Evolutionary conservation across 768 basidiomycete species (phyloP).

Genomic region (Mycena rosella): DNA sequence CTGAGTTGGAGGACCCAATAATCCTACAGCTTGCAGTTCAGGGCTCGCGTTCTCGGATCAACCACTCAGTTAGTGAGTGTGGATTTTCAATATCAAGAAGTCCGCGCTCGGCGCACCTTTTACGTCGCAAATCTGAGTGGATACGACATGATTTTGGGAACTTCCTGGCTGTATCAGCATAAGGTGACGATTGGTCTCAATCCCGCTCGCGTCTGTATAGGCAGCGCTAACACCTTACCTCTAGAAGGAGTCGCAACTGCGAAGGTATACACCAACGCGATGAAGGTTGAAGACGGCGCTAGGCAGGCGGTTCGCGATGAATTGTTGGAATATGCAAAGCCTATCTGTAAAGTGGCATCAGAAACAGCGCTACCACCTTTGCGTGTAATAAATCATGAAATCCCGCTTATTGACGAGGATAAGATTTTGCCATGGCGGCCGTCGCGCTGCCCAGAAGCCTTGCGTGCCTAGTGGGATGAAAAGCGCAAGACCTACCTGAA

Average conservation of each 20-base stretch:
- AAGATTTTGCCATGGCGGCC: conserved; percentile 40
- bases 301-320: conserved; percentile 7
- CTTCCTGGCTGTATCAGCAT: conserved; percentile 44
- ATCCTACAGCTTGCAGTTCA: conserved; percentile 53
- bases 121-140: conserved; percentile 45
- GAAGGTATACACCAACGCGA: neutral
- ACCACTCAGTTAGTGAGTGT: conserved; percentile 28
- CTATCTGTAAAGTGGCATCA: too few relatives aligned
- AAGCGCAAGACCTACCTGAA: conserved; percentile 14
- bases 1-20: conserved; percentile 47
- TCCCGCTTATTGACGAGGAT: conserved; percentile 42
- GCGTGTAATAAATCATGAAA: conserved; percentile 42
- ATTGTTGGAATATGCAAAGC: conserved; percentile 23
- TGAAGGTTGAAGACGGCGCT: neutral
- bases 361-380: conserved; percentile 44
- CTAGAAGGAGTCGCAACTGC: conserved; percentile 29
- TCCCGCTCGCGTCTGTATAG: conserved; percentile 33
- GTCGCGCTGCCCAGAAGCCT: too few relatives aligned
- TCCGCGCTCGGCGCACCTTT: conserved; percentile 32
- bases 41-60: conserved; percentile 51
- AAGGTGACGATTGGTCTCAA: conserved; percentile 37
- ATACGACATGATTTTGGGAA: conserved; percentile 46
- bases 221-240: conserved; percentile 31
- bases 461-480: conserved; percentile 19
- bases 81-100: conserved; percentile 30